A percentile compares a stretch with the other conserved stretches of the same genome.
phyloP scores from a whole-genome alignment of 305 asterid species.

The Ruellia speciosa region DNA sequence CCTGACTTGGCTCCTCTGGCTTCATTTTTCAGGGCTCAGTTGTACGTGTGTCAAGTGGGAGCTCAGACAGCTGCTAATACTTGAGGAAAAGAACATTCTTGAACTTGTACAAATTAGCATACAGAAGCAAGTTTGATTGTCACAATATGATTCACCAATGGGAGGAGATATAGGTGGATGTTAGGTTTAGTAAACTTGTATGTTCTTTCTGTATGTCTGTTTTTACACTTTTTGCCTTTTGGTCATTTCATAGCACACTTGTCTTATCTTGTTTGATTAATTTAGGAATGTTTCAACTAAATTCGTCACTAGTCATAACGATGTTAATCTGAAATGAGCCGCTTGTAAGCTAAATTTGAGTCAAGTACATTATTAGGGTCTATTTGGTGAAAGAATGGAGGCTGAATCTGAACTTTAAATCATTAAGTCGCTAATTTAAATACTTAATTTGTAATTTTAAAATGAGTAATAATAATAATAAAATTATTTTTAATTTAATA shows the following conservation, averaged over 20 bases:
- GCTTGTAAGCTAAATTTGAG: too few relatives aligned
- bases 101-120: slow-evolving; percentile 20
- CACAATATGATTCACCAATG: slow-evolving; percentile 24
- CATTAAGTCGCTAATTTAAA: too few relatives aligned
- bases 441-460: too few relatives aligned
- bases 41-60: slow-evolving; percentile 9
- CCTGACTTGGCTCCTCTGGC: slow-evolving; percentile 32
- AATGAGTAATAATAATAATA: too few relatives aligned
- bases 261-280: not conserved
- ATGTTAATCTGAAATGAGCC: too few relatives aligned
- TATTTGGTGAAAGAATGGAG: too few relatives aligned
- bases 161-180: slow-evolving; percentile 30
- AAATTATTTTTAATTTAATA: too few relatives aligned
- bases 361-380: too few relatives aligned
- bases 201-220: too few relatives aligned
- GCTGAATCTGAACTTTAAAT: too few relatives aligned
- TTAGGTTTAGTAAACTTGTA: slow-evolving; percentile 27
- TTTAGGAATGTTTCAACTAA: not conserved
- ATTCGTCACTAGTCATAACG: not conserved
- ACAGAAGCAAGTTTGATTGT: slow-evolving; percentile 29
- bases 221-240: not conserved
- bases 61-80: slow-evolving; percentile 2
- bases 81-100: slow-evolving; percentile 11
- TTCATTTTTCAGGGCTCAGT: slow-evolving; percentile 30
- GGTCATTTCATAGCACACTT: not conserved